phyloP scores from a whole-genome alignment of 495 filamentous ascomycete species.

The Penicillium soppii region DNA sequence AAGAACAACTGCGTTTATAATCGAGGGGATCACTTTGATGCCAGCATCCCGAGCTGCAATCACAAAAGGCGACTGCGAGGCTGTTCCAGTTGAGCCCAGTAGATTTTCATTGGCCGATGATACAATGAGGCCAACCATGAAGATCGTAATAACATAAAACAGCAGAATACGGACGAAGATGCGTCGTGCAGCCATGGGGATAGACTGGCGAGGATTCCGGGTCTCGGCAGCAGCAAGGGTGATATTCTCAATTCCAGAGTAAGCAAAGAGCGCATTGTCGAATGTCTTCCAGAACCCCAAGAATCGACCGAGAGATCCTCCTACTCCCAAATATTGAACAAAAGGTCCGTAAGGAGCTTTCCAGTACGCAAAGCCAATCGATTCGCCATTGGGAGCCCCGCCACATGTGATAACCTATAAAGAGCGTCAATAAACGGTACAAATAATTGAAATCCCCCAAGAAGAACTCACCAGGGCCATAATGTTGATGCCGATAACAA shows the following conservation, averaged over 20 bases:
- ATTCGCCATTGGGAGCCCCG: slow-evolving; percentile 17
- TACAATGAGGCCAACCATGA: slow-evolving; percentile 45
- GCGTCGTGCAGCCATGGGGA: slow-evolving; percentile 39
- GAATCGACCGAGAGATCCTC: slow-evolving; percentile 19
- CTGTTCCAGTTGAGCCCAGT: slow-evolving; percentile 27
- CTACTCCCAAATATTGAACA: slow-evolving; percentile 19
- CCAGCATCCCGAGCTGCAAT: slow-evolving; percentile 43
- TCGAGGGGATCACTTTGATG: slow-evolving; percentile 45
- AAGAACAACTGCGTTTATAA: slow-evolving; percentile 50
- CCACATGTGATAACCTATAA: slow-evolving; percentile 36
- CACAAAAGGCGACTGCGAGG: slow-evolving; percentile 52
- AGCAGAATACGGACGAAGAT: slow-evolving; percentile 42
- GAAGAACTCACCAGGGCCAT: slow-evolving; percentile 35
- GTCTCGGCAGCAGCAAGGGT: slow-evolving; percentile 50
- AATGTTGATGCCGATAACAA: slow-evolving; percentile 48
- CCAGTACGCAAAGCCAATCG: slow-evolving; percentile 25
- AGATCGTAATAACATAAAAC: slow-evolving; percentile 43
- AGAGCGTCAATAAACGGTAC: background rate
- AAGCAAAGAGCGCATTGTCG: slow-evolving; percentile 55
- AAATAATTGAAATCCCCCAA: background rate
- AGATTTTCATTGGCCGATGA: slow-evolving; percentile 51
- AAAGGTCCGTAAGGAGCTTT: slow-evolving; percentile 21
- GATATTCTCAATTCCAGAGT: slow-evolving; percentile 53
- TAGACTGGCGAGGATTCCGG: slow-evolving; percentile 30
- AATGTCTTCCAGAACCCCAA: slow-evolving; percentile 58